Conservation (phyloP, 1,284 basidiomycete genomes). For the Ustilago nuda region DNA sequence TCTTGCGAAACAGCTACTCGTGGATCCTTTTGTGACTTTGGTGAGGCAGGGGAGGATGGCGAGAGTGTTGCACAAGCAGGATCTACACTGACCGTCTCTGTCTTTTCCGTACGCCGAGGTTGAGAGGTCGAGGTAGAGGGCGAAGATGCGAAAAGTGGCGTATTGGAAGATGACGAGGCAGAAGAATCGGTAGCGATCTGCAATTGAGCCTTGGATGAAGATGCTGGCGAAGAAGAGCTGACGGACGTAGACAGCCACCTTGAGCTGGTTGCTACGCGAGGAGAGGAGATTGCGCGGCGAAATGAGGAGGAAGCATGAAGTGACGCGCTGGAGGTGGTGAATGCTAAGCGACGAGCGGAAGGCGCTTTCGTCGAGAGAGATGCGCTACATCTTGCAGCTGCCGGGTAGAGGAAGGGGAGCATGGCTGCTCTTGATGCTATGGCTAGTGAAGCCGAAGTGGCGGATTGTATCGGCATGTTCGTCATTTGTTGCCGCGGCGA, state of each 20-base stretch:
- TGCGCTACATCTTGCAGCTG: constrained; percentile 21
- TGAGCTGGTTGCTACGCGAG: background rate
- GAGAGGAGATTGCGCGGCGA: background rate
- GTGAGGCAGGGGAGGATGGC: constrained; percentile 54
- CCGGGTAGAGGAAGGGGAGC: constrained; percentile 41
- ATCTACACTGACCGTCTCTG: constrained; percentile 35
- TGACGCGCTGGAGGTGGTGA: background rate
- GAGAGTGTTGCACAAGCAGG: constrained; percentile 55
- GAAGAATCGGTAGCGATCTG: constrained; percentile 10
- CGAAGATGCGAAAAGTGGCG: constrained; percentile 11
- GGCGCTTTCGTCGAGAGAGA: background rate
- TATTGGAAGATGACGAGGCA: constrained; percentile 5
- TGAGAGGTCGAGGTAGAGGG: background rate
- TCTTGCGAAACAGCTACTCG: constrained; percentile 22
- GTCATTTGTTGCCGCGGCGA: too few species aligned
- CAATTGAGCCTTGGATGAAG: constrained; percentile 19
- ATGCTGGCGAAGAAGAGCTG: constrained; percentile 14
- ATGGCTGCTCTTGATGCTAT: constrained; percentile 23
- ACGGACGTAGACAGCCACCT: constrained; percentile 23
- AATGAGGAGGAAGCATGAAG: constrained; percentile 23
- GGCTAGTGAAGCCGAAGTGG: constrained; percentile 10
- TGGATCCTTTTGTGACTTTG: constrained; percentile 51
- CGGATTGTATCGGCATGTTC: constrained; percentile 22
- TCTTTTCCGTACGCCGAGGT: background rate
- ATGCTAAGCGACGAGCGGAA: constrained; percentile 12